Evolutionary conservation across 1,139 yeast species (phyloP).

Genomic region (Magnusiomyces fungicola): DNA sequence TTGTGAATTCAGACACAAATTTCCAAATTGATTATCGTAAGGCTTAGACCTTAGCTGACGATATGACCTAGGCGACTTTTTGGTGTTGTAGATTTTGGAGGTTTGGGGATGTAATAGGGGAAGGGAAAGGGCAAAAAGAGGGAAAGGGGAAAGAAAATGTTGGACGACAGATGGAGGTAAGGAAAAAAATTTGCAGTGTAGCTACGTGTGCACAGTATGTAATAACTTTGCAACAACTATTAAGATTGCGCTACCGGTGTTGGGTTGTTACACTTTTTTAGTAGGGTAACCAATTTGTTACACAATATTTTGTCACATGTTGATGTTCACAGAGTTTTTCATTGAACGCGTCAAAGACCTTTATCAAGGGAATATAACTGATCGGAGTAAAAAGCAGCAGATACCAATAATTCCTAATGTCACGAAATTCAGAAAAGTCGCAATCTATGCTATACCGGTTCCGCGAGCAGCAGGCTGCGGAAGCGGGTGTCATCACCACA

Average conservation of each 20-base stretch:
- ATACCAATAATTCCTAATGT: constrained; percentile 50
- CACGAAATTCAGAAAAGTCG: constrained; percentile 69
- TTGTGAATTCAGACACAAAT: no score
- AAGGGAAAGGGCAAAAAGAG: constrained; percentile 8
- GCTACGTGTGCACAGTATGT: background rate
- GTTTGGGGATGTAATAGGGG: constrained; percentile 12
- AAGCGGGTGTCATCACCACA: constrained; percentile 52
- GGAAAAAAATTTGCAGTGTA: constrained; percentile 7
- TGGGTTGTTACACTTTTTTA: background rate
- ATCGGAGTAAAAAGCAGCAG: no score
- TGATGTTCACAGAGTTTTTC: no score
- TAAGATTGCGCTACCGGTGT: background rate
- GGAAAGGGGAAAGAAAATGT: constrained; percentile 12
- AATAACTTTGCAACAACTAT: background rate
- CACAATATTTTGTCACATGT: background rate
- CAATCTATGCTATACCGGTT: constrained; percentile 61
- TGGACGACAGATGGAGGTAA: constrained; percentile 9
- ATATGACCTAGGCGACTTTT: no score
- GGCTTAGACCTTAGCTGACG: no score
- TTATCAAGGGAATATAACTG: no score
- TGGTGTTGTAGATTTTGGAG: no score
- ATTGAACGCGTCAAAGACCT: no score
- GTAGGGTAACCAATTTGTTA: background rate
- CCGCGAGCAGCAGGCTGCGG: constrained; percentile 54
- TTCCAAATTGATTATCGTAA: no score